Evolutionary conservation across 371 early-diverging fungal species (phyloP).

Genomic region (Mortierella sp.): DNA sequence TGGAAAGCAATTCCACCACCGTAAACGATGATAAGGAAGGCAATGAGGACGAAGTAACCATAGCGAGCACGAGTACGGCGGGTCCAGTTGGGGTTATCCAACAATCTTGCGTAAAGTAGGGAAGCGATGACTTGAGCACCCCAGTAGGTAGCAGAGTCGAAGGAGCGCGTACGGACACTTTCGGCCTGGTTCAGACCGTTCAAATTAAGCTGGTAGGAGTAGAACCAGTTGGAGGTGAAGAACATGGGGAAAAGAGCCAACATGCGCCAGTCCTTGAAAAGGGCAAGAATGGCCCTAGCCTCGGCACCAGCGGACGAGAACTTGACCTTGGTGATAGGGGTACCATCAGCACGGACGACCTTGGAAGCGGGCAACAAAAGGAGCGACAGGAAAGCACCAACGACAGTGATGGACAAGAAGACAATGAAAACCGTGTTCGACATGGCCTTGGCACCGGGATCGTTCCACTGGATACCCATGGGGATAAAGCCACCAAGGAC

Average conservation of each 20-base stretch:
- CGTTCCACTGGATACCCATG: slow-evolving; percentile 72
- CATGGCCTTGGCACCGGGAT: slow-evolving; percentile 63
- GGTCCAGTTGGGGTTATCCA: slow-evolving; percentile 64
- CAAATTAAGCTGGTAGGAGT: slow-evolving; percentile 77
- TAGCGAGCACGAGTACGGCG: slow-evolving; percentile 69
- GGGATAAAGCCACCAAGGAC: slow-evolving; percentile 83
- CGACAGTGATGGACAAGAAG: slow-evolving; percentile 62
- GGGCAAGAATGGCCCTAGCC: slow-evolving; percentile 71
- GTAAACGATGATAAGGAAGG: slow-evolving; percentile 72
- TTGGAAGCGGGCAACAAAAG: slow-evolving; percentile 69
- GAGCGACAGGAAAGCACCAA: slow-evolving; percentile 71
- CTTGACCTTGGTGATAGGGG: slow-evolving; percentile 58
- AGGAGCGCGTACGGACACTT: slow-evolving; percentile 65
- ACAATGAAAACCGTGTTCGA: slow-evolving; percentile 79
- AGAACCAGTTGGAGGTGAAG: slow-evolving; percentile 84
- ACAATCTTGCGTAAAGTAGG: slow-evolving; percentile 64
- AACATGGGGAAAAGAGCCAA: slow-evolving; percentile 77
- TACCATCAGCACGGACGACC: slow-evolving; percentile 76
- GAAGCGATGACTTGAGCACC: slow-evolving; percentile 77
- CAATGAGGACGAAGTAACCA: slow-evolving; percentile 63
- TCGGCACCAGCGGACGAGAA: slow-evolving; percentile 62
- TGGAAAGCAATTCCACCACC: slow-evolving; percentile 74
- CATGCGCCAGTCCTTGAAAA: slow-evolving; percentile 78
- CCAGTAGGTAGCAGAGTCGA: slow-evolving; percentile 83
- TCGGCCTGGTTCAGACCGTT: slow-evolving; percentile 68